Evolutionary conservation across 306 rosid species (phyloP), one percentile per base, ranked within the genome.

Genomic region (Acacia crassicarpa): DNA sequence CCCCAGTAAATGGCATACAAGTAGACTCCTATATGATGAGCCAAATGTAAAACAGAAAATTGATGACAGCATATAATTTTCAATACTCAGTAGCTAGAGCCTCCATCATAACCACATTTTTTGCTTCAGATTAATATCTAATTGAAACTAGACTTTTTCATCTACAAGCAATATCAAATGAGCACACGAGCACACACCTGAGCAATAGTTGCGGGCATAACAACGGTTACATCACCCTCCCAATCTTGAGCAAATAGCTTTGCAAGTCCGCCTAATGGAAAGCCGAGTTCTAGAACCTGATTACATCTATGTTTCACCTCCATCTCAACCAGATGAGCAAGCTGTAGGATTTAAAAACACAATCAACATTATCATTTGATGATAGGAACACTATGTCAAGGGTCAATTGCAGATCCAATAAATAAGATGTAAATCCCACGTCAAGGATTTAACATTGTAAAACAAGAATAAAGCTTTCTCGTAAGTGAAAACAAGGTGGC

Each of bases 151-250:
- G 5, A 4, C 9, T 16, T 46, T 33, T n/a, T 9, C 19, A 1
- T 25, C 46, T 2, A 15, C 20, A 20, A 53, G 61, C 2, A 61
- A 41, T 40, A 46, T 74, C 27, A 69, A 25, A 80, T 30, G 30
- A 76, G 54, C 49, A n/a, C 22, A 61, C 82, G 23, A 76, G 61
- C 49, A n/a, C 22, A 61, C 82, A 95, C 98, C 98, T 93, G 99
- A 83, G 98, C 91, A 82, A 95, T 96, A 27, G 99, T 93, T 53
- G 99, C 99, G 10, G 98, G 99, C 96, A 95, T 95, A 56, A 95
- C 99, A 74, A 95, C 88, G 15, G 99, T 95, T 56, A 95, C 93
- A 38, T 95, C 97, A 62, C 99, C 99, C 88, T 95, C 99, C 99
- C 99, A 95, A 38, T 95, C 99, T 88, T 95, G 99, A 80, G 98